Percentiles rank a stretch among this genome's conserved stretches.
These are phyloP conservation scores for Orbilia brochopaga DNA, from an alignment of 2,329 filamentous ascomycete genomes.

Conservation along the genomic window DNA sequence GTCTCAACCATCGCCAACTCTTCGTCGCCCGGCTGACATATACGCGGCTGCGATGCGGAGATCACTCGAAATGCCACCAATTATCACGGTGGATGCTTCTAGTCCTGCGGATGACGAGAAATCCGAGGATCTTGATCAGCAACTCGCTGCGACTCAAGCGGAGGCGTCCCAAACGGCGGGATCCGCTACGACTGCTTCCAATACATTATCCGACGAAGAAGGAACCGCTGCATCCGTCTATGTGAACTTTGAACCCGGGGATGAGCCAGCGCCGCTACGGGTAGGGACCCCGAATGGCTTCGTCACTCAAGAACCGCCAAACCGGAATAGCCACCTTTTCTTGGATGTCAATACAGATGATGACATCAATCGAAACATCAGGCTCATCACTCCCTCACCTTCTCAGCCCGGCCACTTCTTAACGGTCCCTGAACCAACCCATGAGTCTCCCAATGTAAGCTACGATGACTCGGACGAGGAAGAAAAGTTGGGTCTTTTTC, in stretches of 20 bases:
- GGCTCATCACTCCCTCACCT: constrained; percentile 25
- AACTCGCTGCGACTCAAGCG: neutral
- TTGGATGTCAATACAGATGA: constrained; percentile 31
- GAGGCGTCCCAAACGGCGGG: neutral
- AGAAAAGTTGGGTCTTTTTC: constrained; percentile 31
- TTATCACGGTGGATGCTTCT: constrained; percentile 9
- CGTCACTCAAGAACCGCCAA: neutral
- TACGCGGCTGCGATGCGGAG: constrained; percentile 32
- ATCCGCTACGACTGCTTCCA: neutral
- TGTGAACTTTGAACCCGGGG: constrained; percentile 6
- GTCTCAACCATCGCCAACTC: constrained; percentile 17
- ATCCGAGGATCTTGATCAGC: neutral
- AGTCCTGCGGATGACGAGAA: constrained; percentile 4
- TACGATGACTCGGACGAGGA: constrained; percentile 36
- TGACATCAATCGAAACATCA: constrained; percentile 36
- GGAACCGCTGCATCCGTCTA: neutral
- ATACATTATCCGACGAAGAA: neutral
- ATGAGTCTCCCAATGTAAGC: constrained; percentile 13
- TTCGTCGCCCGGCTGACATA: constrained; percentile 36
- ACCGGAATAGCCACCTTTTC: constrained; percentile 25
- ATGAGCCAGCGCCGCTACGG: constrained; percentile 4
- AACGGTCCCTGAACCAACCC: constrained; percentile 30
- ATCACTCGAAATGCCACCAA: constrained; percentile 6
- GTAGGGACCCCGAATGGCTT: neutral
- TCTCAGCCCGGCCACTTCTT: constrained; percentile 36